Conservation (phyloP, 495 filamentous ascomycete species). For the Neurospora sp. region DNA sequence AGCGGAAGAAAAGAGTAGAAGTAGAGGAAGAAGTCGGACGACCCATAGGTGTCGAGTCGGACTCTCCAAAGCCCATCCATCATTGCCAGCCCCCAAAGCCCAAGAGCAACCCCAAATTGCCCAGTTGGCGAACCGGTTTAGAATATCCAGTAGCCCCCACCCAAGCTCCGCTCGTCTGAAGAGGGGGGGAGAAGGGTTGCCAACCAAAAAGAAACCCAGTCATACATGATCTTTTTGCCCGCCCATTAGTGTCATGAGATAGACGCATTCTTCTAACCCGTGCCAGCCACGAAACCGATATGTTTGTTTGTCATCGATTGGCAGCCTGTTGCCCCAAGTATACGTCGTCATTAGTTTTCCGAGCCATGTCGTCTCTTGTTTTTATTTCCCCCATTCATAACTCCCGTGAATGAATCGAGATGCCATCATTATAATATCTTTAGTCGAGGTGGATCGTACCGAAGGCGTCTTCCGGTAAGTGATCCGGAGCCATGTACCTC, state of each 20-base stretch:
- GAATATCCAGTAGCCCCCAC: background rate
- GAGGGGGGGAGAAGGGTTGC: background rate
- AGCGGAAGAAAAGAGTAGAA: background rate
- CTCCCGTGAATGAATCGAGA: conserved; percentile 27
- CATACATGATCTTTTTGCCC: background rate
- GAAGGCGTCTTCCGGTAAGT: background rate
- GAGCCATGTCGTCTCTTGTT: conserved; percentile 5
- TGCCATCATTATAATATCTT: conserved; percentile 17
- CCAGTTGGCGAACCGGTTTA: background rate
- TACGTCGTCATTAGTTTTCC: conserved; percentile 19
- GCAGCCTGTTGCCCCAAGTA: background rate
- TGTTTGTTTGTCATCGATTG: background rate
- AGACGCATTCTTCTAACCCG: background rate
- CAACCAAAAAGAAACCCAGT: background rate
- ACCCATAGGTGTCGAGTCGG: background rate
- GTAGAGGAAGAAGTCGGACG: background rate
- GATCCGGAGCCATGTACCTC: background rate
- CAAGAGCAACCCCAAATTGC: background rate
- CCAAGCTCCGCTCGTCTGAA: background rate
- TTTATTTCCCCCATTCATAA: conserved; percentile 18
- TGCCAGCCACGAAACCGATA: background rate
- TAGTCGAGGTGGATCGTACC: background rate
- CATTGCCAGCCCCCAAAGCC: background rate
- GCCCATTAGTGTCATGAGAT: background rate
- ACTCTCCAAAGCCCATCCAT: background rate